Evolutionary conservation across 306 rosid genomes (phyloP).

Genomic region (Vicia sativa): DNA sequence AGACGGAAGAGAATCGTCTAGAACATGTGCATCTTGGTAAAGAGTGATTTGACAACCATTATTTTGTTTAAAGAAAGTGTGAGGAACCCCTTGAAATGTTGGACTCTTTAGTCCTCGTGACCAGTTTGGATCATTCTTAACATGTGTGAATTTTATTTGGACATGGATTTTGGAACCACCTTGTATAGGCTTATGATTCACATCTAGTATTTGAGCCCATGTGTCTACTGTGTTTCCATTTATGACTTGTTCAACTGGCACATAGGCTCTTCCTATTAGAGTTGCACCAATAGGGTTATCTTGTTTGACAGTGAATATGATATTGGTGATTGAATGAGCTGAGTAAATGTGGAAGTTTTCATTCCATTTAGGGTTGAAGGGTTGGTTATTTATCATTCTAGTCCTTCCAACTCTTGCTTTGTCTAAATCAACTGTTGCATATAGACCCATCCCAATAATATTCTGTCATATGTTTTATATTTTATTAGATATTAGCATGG

Average conservation of each 20-base stretch:
- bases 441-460: slow-evolving; percentile 47
- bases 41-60: slow-evolving; percentile 63
- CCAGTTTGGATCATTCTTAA: slow-evolving; percentile 53
- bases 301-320: slow-evolving; percentile 73
- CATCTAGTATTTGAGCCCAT: slow-evolving; percentile 59
- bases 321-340: slow-evolving; percentile 63
- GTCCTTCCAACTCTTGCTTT: slow-evolving; percentile 68
- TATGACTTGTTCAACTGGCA: slow-evolving; percentile 55
- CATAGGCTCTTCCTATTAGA: slow-evolving; percentile 78
- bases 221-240: slow-evolving; percentile 41
- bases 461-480: slow-evolving; percentile 35
- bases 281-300: slow-evolving; percentile 65
- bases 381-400: slow-evolving; percentile 38
- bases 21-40: slow-evolving; percentile 84
- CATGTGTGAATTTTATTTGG: slow-evolving; percentile 47
- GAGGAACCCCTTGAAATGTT: slow-evolving; percentile 60
- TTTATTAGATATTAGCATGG: slow-evolving; percentile 6
- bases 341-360: slow-evolving; percentile 67
- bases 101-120: slow-evolving; percentile 57
- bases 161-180: slow-evolving; percentile 60
- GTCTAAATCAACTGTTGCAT: slow-evolving; percentile 83
- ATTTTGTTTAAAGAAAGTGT: slow-evolving; percentile 62
- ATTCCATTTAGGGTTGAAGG: slow-evolving; percentile 55
- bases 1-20: slow-evolving; percentile 21
- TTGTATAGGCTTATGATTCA: slow-evolving; percentile 43